A percentile compares a stretch with the other conserved stretches of the same genome.
These are phyloP conservation scores for Skeletonema costatum DNA, from an alignment of 108 stramenopile species.

Conservation along the genomic window DNA sequence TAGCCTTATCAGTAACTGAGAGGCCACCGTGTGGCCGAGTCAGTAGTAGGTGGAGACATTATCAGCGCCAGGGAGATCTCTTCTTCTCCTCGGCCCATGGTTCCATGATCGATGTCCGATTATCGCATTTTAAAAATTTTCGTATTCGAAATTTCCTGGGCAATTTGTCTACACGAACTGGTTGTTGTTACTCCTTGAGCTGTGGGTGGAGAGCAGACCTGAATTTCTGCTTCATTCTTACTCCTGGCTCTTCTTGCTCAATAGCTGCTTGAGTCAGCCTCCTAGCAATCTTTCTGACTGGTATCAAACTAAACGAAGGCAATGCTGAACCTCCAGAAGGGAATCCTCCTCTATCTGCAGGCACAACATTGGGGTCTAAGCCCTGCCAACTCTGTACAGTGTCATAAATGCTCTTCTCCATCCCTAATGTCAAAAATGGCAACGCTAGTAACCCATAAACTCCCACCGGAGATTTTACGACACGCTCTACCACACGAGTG, in stretches of 20 bases:
- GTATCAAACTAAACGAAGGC: slow-evolving; percentile 81
- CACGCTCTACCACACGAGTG: slow-evolving; percentile 58
- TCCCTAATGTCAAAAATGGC: slow-evolving; percentile 77
- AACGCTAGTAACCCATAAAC: slow-evolving; percentile 81
- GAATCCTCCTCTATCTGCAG: slow-evolving; percentile 79
- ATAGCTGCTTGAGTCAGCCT: slow-evolving; percentile 20
- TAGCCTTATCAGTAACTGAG: background rate
- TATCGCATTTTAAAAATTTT: too few relatives aligned
- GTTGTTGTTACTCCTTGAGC: too few relatives aligned
- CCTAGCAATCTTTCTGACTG: slow-evolving; percentile 58
- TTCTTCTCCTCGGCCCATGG: too few relatives aligned
- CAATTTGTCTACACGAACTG: too few relatives aligned
- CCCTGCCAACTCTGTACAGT: slow-evolving; percentile 85
- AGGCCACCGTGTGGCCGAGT: too few relatives aligned
- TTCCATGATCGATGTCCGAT: too few relatives aligned
- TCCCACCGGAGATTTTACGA: slow-evolving; percentile 76
- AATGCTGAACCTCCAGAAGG: slow-evolving; percentile 80
- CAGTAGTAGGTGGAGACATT: too few relatives aligned
- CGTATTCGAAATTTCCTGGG: too few relatives aligned
- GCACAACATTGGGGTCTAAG: slow-evolving; percentile 74
- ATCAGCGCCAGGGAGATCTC: too few relatives aligned
- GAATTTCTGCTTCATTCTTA: background rate
- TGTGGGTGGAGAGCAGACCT: too few relatives aligned
- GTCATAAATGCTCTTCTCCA: slow-evolving; percentile 90
- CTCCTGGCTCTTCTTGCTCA: background rate